Conservation (phyloP, 352 stramenopile genomes). For the Globisporangium nodosum region DNA sequence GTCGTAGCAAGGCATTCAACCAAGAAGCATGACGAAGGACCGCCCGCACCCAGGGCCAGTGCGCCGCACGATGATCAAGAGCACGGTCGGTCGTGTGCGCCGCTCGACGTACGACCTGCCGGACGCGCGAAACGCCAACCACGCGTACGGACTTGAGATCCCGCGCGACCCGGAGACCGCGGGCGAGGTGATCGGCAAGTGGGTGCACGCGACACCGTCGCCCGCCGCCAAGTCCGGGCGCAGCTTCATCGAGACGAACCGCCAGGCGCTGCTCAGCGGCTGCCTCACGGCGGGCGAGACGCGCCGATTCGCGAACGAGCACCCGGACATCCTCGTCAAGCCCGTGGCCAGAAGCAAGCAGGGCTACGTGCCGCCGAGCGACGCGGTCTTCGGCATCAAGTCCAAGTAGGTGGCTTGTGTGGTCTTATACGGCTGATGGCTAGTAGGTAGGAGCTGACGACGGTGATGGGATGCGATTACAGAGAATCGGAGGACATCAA, state of each 20-base stretch:
- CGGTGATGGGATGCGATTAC: neutral
- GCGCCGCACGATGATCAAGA: slow-evolving; percentile 83
- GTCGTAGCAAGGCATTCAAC: no score
- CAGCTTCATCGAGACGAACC: slow-evolving; percentile 82
- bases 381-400: slow-evolving; percentile 70
- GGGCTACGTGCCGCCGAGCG: slow-evolving; percentile 44
- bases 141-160: slow-evolving; percentile 73
- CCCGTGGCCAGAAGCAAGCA: slow-evolving; percentile 48
- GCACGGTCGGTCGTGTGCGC: slow-evolving; percentile 57
- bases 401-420: slow-evolving; percentile 36
- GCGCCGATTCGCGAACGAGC: slow-evolving; percentile 57
- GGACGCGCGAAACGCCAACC: slow-evolving; percentile 45
- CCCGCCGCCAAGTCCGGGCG: slow-evolving; percentile 49
- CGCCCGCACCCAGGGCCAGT: slow-evolving; percentile 33
- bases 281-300: slow-evolving; percentile 53
- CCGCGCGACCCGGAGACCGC: slow-evolving; percentile 64
- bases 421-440: neutral
- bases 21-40: slow-evolving; percentile 19
- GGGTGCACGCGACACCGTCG: slow-evolving; percentile 58
- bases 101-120: slow-evolving; percentile 64
- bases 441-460: neutral
- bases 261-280: slow-evolving; percentile 52
- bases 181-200: slow-evolving; percentile 68
- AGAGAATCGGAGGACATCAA: slow-evolving; percentile 73
- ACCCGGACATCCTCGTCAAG: slow-evolving; percentile 71